Conservation (phyloP, 192 early-diverging fungal species). For the Oehlia diaphana region DNA sequence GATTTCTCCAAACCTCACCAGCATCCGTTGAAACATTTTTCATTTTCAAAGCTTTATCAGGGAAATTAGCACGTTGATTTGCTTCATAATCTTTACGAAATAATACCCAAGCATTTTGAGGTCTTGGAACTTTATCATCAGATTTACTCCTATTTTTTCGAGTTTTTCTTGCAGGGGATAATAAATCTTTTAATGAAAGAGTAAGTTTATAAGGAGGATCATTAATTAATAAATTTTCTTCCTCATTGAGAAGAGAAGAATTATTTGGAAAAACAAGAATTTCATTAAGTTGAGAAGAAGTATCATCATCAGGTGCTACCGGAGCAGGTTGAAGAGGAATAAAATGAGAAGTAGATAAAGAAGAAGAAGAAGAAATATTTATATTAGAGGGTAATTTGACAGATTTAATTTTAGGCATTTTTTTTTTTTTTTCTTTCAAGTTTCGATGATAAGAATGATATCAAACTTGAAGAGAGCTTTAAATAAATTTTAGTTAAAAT, state of each 20-base stretch:
- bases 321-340: too few species aligned
- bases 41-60: neutral
- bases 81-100: slow-evolving; percentile 29
- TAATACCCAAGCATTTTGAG: slow-evolving; percentile 27
- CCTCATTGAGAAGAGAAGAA: neutral
- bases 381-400: too few species aligned
- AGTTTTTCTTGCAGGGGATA: neutral
- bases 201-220: slow-evolving; percentile 22
- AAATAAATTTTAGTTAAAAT: too few species aligned
- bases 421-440: too few species aligned
- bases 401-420: too few species aligned
- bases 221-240: slow-evolving; percentile 1
- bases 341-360: too few species aligned
- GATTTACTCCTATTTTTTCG: neutral
- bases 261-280: neutral
- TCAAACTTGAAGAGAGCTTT: too few species aligned
- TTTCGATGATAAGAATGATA: too few species aligned
- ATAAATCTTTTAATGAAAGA: neutral
- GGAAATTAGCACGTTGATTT: neutral
- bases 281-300: too few species aligned
- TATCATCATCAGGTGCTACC: neutral
- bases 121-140: slow-evolving; percentile 9
- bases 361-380: too few species aligned
- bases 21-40: slow-evolving; percentile 13
- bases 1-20: slow-evolving; percentile 2